These are phyloP conservation scores for Pyrenochaeta sp. DNA, from an alignment of 2,329 filamentous ascomycete species.

Conservation along the genomic window DNA sequence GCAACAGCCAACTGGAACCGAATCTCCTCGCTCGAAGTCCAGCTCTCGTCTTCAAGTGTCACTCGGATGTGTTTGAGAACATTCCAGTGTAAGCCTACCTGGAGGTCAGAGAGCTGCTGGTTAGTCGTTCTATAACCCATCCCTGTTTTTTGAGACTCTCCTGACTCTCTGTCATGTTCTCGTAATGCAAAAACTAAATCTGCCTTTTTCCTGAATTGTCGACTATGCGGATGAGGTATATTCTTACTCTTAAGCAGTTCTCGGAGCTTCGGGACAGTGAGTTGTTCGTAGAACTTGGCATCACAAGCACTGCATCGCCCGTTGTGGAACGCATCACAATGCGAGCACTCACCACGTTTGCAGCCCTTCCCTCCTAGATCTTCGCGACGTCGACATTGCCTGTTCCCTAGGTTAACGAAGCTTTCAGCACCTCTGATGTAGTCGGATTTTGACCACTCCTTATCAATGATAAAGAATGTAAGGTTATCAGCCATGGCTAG, in stretches of 20 bases:
- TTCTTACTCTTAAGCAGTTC: not conserved
- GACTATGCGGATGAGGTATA: not conserved
- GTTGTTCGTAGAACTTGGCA: not conserved
- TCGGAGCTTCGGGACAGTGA: not conserved
- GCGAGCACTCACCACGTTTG: not conserved
- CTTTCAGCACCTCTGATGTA: not conserved
- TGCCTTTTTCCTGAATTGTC: not conserved
- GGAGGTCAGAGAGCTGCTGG: not conserved
- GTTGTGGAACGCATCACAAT: not conserved
- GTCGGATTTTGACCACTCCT: not conserved
- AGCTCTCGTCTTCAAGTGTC: slow-evolving; percentile 1
- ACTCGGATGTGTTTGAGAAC: not conserved
- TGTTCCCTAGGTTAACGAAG: not conserved
- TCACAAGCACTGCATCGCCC: not conserved
- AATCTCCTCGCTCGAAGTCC: not conserved
- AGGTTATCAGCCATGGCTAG: not conserved
- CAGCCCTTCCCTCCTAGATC: not conserved
- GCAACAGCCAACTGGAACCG: slow-evolving; percentile 4
- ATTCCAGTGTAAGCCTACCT: not conserved
- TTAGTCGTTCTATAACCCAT: not conserved
- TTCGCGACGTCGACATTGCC: not conserved
- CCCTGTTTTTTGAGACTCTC: not conserved
- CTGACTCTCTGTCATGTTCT: not conserved
- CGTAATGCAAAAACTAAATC: not conserved
- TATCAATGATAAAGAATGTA: not conserved